A percentile compares a stretch with the other conserved stretches of the same genome.
Conservation (phyloP, 1,284 basidiomycete species). For the Ceratobasidium sp. region DNA sequence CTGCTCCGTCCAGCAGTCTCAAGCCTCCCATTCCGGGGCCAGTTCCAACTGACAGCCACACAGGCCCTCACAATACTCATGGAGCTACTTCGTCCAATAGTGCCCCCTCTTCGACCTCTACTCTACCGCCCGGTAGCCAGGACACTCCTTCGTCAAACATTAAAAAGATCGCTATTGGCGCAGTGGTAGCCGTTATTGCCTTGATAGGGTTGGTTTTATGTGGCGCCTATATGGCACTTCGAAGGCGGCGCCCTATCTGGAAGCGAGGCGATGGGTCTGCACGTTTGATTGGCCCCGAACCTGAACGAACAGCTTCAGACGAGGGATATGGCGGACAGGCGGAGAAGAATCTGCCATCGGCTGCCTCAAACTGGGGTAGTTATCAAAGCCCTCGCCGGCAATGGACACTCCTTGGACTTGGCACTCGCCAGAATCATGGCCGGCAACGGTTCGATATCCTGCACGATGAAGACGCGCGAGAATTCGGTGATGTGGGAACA, state of each 20-base stretch:
- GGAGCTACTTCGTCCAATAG: not conserved
- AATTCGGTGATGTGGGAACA: conserved; percentile 36
- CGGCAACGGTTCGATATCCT: conserved; percentile 41
- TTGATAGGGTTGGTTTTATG: conserved; percentile 56
- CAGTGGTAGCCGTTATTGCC: conserved; percentile 62
- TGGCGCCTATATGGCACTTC: conserved; percentile 56
- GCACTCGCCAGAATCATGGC: conserved; percentile 12
- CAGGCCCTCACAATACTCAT: not conserved
- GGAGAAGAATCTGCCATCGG: conserved; percentile 47
- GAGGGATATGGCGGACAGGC: conserved; percentile 51
- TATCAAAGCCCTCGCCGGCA: conserved; percentile 41
- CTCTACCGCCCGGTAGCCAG: conserved; percentile 34
- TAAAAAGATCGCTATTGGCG: conserved; percentile 61
- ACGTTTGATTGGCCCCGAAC: conserved; percentile 55
- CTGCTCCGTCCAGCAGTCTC: not conserved
- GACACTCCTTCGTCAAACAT: conserved; percentile 43
- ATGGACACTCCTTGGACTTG: conserved; percentile 38
- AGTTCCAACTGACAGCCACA: conserved; percentile 43
- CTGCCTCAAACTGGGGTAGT: conserved; percentile 44
- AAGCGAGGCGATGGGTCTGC: conserved; percentile 39
- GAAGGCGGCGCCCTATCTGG: conserved; percentile 47
- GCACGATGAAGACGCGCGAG: conserved; percentile 40
- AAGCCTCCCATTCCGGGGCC: conserved; percentile 53
- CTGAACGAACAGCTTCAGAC: conserved; percentile 50
- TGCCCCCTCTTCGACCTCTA: not conserved